Base-by-base conservation (phyloP, 1,284 basidiomycete species). In the Rhizopogon parksii region DNA sequence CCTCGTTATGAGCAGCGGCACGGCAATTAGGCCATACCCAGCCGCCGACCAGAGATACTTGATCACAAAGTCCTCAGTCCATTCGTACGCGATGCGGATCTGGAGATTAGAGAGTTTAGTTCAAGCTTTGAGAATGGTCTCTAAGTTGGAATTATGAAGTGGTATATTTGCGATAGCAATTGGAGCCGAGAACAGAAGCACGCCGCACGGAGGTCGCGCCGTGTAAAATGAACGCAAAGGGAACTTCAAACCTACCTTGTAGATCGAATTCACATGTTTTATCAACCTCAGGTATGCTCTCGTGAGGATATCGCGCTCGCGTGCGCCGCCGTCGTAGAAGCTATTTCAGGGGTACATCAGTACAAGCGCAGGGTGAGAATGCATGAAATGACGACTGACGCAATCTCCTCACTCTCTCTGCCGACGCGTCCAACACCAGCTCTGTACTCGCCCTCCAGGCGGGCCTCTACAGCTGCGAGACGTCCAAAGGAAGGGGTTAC, bases 401-500 rank as follows among this genome's bases (percentile, higher is more conserved):
- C 94, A 40, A 99, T 81, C 68, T 99, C 95, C 66, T 99, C 95
- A 12, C 88, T 84, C 62, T 97, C 95, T 54, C 94, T 78, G 2
- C 91, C 94, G 4, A 97, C 80, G 21, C 95, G 71, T 0, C 88
- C 86, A 65, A 98, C 87, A 0, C 93, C 95, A 0, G 85, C 82
- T 32, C 95, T 77, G 64, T 96, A 98, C 60, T 97, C 94, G 12
- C 95, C 95, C 63, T 88, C 86, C 17, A 89, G 65, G 40, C 87
- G 82, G 0, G 93, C 91, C 65, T 97, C 93, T 4, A 91, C 80
- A 1, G 91, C 91, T 0, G 94, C 92, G 24, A 99, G 78, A 43
- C 88, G 82, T 0, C 95, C 95, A 68, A 99, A 99, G 0, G 94
- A 91, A 0, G 95, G 95, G 0, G 95, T 96, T 12, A 92, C 92